Percentiles rank a stretch among this genome's conserved stretches.
Conservation (phyloP, 176 grass and related monocot species). For the Oryza longistaminata region DNA sequence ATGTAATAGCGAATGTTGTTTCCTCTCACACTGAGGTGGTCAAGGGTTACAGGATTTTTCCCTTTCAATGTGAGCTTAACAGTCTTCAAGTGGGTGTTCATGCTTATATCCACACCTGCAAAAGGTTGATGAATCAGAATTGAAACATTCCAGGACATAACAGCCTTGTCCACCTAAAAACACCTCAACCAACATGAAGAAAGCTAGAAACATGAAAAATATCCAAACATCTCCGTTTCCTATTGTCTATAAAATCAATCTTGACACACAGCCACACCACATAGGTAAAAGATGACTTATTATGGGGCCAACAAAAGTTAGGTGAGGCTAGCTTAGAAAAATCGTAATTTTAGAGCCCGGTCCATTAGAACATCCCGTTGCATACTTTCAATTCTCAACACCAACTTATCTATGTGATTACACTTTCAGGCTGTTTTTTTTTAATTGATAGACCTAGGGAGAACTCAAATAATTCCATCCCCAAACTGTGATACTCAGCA, state of each 20-base stretch:
- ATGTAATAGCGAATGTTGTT: constrained; percentile 97
- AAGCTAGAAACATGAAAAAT: neutral
- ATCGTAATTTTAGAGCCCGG: neutral
- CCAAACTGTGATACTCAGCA: neutral
- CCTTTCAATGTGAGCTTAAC: constrained; percentile 92
- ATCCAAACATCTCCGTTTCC: neutral
- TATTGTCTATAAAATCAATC: neutral
- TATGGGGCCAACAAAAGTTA: neutral
- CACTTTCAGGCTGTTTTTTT: neutral
- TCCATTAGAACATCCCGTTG: neutral
- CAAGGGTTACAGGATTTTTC: constrained; percentile 84
- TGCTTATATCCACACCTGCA: constrained; percentile 90
- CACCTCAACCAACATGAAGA: neutral
- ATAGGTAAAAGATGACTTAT: neutral
- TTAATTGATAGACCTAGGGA: neutral
- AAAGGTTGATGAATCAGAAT: constrained; percentile 26
- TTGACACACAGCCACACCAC: neutral
- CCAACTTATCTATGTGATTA: neutral
- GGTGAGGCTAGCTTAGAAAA: neutral
- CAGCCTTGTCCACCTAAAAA: neutral
- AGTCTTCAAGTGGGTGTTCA: constrained; percentile 90
- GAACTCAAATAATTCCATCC: neutral
- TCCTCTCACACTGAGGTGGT: constrained; percentile 88
- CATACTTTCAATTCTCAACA: neutral
- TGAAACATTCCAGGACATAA: neutral